Conservation (phyloP, 192 early-diverging fungal genomes). For the Pilobolus umbonatus region DNA sequence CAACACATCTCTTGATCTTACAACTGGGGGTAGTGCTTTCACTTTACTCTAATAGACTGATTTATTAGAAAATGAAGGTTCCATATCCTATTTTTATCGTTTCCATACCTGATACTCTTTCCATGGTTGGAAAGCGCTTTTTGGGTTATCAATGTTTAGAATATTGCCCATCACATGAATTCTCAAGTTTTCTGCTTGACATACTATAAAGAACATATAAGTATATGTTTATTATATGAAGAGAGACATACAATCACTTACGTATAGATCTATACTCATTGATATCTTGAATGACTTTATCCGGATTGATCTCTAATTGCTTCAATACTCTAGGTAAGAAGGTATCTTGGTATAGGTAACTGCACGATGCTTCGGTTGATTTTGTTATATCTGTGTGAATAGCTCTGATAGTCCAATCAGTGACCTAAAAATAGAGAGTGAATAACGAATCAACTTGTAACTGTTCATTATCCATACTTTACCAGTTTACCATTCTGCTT, state of each 20-base stretch:
- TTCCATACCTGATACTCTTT: slow-evolving; percentile 3
- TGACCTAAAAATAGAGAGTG: slow-evolving; percentile 30
- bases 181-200: slow-evolving; percentile 23
- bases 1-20: slow-evolving; percentile 7
- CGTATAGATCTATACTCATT: slow-evolving; percentile 40
- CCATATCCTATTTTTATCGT: neutral
- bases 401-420: slow-evolving; percentile 31
- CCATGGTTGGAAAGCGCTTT: slow-evolving; percentile 27
- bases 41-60: neutral
- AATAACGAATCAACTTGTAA: neutral
- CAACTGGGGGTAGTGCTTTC: slow-evolving; percentile 4
- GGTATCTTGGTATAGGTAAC: slow-evolving; percentile 40
- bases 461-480: slow-evolving; percentile 1
- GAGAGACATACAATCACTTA: slow-evolving; percentile 21
- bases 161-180: slow-evolving; percentile 53
- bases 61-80: neutral
- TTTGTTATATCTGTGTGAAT: slow-evolving; percentile 36
- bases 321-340: slow-evolving; percentile 42
- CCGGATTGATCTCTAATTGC: slow-evolving; percentile 34
- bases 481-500: slow-evolving; percentile 48
- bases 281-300: slow-evolving; percentile 37
- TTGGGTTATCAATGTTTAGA: slow-evolving; percentile 40
- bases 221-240: neutral
- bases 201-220: slow-evolving; percentile 10
- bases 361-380: slow-evolving; percentile 40